A percentile compares a stretch with the other conserved stretches of the same genome.
Evolutionary conservation across 202 grass and related monocot species (phyloP).

Genomic region (Bolboschoenoplectus hybrid): DNA sequence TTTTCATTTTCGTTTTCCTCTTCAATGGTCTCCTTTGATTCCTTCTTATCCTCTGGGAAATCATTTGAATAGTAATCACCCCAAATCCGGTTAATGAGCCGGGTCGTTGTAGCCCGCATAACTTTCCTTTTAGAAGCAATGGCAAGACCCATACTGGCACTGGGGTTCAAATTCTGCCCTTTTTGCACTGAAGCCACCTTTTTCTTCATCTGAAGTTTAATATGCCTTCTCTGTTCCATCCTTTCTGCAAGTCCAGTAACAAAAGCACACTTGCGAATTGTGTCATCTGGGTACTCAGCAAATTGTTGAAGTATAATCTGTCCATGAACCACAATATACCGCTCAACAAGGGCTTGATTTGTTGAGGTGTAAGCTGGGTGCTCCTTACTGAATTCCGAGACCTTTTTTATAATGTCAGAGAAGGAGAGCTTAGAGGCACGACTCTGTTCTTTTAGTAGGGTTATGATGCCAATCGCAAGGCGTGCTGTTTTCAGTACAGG

Average conservation of each 20-base stretch:
- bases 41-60: constrained; percentile 90
- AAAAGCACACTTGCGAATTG: constrained; percentile 85
- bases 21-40: constrained; percentile 52
- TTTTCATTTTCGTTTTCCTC: constrained; percentile 59
- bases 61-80: constrained; percentile 85
- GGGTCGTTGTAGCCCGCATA: constrained; percentile 96
- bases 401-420: constrained; percentile 79
- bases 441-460: constrained; percentile 91
- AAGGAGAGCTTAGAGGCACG: constrained; percentile 92
- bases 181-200: constrained; percentile 56
- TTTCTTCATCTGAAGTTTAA: constrained; percentile 93
- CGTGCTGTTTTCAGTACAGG: constrained; percentile 90
- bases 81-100: constrained; percentile 86
- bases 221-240: constrained; percentile 90
- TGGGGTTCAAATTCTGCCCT: constrained; percentile 87
- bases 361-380: constrained; percentile 69
- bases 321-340: constrained; percentile 92
- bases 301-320: constrained; percentile 99
- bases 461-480: constrained; percentile 85
- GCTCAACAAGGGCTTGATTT: constrained; percentile 72
- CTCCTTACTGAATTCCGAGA: constrained; percentile 73
- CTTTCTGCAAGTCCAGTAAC: constrained; percentile 76
- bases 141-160: constrained; percentile 64
- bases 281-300: constrained; percentile 93
- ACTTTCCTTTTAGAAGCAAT: constrained; percentile 70